These are phyloP conservation scores for Kalanchoe fedtschenkoi DNA, from an alignment of 164 flowering plant species.

Conservation along the genomic window DNA sequence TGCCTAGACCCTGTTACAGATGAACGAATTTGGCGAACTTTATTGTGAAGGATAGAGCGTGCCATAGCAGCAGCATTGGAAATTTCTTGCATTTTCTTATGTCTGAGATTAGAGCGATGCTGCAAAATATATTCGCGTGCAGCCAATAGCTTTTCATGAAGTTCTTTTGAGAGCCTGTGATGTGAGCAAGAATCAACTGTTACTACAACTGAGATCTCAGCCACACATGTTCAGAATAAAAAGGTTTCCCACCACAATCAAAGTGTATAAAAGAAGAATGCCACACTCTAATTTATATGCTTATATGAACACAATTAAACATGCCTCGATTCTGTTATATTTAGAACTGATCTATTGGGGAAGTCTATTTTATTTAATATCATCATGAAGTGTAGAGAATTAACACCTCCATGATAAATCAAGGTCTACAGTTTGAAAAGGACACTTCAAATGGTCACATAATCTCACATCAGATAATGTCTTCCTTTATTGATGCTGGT, in stretches of 20 bases:
- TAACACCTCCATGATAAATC: neutral
- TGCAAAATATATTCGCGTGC: constrained; percentile 40
- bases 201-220: neutral
- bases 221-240: neutral
- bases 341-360: neutral
- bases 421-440: neutral
- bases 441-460: neutral
- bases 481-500: constrained; percentile 37
- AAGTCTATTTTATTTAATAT: neutral
- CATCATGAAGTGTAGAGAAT: too few relatives aligned
- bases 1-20: constrained; percentile 18
- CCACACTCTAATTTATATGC: neutral
- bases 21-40: constrained; percentile 39
- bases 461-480: constrained; percentile 48
- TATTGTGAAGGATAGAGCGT: constrained; percentile 58
- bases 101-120: constrained; percentile 28
- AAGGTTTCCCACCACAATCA: neutral
- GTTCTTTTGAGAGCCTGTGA: constrained; percentile 48
- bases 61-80: constrained; percentile 52
- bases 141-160: constrained; percentile 35
- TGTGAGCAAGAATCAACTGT: neutral
- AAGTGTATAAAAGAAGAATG: neutral
- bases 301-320: neutral
- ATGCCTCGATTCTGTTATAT: neutral
- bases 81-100: constrained; percentile 38